These are phyloP conservation scores for Dendrostoma leiphaemia DNA, from an alignment of 2,329 filamentous ascomycete genomes.

Conservation along the genomic window DNA sequence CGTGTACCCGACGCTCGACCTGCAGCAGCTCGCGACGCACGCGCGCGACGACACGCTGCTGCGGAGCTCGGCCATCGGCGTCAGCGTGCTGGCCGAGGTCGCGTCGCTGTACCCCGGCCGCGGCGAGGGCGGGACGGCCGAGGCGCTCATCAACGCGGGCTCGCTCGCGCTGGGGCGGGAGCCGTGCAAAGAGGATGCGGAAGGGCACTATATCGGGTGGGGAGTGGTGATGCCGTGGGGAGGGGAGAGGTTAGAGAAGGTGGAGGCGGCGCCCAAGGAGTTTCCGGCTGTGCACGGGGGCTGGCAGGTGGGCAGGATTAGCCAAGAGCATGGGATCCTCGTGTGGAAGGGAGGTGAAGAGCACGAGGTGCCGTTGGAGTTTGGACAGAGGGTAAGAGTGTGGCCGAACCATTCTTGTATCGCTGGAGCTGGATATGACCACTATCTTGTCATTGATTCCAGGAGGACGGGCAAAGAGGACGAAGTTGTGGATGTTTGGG, in stretches of 20 bases:
- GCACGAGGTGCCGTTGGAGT: constrained; percentile 44
- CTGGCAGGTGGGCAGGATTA: constrained; percentile 70
- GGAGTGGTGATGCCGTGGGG: constrained; percentile 65
- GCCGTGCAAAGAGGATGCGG: constrained; percentile 55
- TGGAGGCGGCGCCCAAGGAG: constrained; percentile 36
- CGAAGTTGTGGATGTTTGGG: constrained; percentile 73
- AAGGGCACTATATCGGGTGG: constrained; percentile 62
- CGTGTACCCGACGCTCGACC: constrained; percentile 72
- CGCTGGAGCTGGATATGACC: constrained; percentile 66
- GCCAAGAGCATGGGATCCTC: constrained; percentile 77
- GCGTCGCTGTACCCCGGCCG: constrained; percentile 64
- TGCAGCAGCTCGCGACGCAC: constrained; percentile 76
- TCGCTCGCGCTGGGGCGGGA: constrained; percentile 70
- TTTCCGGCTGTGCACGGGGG: constrained; percentile 42
- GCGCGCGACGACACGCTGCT: constrained; percentile 44
- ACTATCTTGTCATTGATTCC: constrained; percentile 73
- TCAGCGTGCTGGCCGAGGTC: constrained; percentile 71
- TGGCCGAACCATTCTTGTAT: constrained; percentile 85
- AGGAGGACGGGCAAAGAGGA: constrained; percentile 50
- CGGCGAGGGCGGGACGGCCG: constrained; percentile 44
- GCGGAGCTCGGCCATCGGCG: constrained; percentile 56
- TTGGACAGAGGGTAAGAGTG: constrained; percentile 67
- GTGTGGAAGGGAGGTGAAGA: constrained; percentile 54
- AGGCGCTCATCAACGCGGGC: constrained; percentile 69
- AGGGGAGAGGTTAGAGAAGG: constrained; percentile 23